Conservation (phyloP, 1,139 yeast species). For the Oligophagozyma castellii region DNA sequence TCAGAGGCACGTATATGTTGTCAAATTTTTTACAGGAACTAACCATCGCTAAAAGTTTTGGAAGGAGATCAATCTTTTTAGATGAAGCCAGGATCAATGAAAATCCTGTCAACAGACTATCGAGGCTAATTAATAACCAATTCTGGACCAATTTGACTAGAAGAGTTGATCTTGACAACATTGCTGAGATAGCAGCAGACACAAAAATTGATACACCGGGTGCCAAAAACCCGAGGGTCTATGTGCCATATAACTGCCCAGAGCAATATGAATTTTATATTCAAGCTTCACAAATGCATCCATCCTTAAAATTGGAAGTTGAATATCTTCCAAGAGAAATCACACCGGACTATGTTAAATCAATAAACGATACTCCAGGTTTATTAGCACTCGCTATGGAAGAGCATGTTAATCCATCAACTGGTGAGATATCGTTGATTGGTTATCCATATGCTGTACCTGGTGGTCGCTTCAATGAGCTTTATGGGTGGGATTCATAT, state of each 20-base stretch:
- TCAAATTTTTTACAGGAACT: constrained; percentile 81
- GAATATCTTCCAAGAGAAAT: constrained; percentile 50
- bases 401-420: constrained; percentile 32
- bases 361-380: constrained; percentile 77
- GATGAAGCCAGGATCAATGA: constrained; percentile 83
- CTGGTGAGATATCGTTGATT: constrained; percentile 35
- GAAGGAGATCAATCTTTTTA: constrained; percentile 60
- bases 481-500: constrained; percentile 97
- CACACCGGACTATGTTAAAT: constrained; percentile 58
- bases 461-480: constrained; percentile 92
- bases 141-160: constrained; percentile 80
- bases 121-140: constrained; percentile 58
- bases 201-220: constrained; percentile 58
- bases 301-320: constrained; percentile 56
- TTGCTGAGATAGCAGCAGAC: constrained; percentile 62
- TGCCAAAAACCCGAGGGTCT: constrained; percentile 46
- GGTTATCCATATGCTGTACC: constrained; percentile 90
- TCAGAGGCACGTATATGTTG: constrained; percentile 88
- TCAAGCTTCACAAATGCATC: constrained; percentile 38
- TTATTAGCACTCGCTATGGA: constrained; percentile 67
- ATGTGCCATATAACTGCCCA: constrained; percentile 54
- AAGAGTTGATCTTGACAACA: constrained; percentile 45
- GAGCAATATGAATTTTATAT: constrained; percentile 66
- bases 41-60: constrained; percentile 73
- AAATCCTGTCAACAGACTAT: constrained; percentile 72